Evolutionary conservation across 225 moss, liverwort and hornwort species (phyloP).

Genomic region (Ulota crispa): DNA sequence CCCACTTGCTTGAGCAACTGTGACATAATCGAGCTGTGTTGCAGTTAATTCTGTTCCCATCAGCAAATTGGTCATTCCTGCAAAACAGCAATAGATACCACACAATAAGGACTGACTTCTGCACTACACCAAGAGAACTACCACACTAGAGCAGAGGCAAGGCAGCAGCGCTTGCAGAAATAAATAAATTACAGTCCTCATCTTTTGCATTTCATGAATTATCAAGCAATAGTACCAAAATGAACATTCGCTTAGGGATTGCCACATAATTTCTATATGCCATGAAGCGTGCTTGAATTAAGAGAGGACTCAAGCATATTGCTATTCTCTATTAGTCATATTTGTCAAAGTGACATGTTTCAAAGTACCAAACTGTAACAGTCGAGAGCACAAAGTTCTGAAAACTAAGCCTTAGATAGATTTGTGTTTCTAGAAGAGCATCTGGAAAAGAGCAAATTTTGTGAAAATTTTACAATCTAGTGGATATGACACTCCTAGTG

Average conservation of each 20-base stretch:
- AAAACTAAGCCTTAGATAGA: too few species aligned
- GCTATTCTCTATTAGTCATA: too few species aligned
- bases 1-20: slow-evolving; percentile 94
- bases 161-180: background rate
- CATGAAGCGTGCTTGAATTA: background rate
- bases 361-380: too few species aligned
- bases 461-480: background rate
- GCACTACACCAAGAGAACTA: too few species aligned
- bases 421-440: too few species aligned
- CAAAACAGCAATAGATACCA: background rate
- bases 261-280: background rate
- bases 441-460: too few species aligned
- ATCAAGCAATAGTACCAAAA: background rate
- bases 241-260: background rate
- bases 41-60: slow-evolving; percentile 85
- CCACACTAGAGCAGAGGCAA: background rate
- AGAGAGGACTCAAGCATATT: too few species aligned
- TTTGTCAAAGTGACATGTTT: too few species aligned
- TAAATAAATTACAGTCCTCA: background rate
- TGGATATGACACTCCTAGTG: background rate
- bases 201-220: background rate
- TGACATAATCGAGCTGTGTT: slow-evolving; percentile 85
- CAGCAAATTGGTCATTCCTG: slow-evolving; percentile 92
- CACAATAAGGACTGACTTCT: background rate
- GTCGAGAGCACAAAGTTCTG: too few species aligned